Evolutionary conservation across 202 grass and related monocot genomes (phyloP).

Genomic region (Bolboschoenoplectus hybrid): DNA sequence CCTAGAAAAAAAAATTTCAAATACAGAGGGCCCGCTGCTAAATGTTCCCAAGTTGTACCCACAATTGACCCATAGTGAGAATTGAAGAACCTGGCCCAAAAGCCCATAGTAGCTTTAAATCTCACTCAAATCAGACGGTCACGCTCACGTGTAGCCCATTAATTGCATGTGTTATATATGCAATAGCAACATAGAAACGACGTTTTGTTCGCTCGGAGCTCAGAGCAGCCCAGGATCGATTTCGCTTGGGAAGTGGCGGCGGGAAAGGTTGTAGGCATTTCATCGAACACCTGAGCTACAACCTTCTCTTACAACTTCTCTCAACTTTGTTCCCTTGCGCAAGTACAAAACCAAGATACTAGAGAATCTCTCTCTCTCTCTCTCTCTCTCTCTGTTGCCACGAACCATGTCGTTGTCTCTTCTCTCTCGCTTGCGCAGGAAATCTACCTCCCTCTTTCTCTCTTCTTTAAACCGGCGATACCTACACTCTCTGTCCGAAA

Average conservation of each 20-base stretch:
- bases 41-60: background rate
- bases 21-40: too few species aligned
- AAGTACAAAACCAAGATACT: slow-evolving; percentile 34
- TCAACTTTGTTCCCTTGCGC: slow-evolving; percentile 3
- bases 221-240: background rate
- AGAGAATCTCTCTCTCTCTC: background rate
- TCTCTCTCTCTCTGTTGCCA: too few species aligned
- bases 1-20: too few species aligned
- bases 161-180: background rate
- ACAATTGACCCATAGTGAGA: background rate
- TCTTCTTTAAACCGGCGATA: slow-evolving; percentile 38
- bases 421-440: slow-evolving; percentile 43
- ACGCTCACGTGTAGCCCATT: background rate
- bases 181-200: background rate
- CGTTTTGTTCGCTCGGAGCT: background rate
- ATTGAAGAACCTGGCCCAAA: background rate
- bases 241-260: slow-evolving; percentile 2
- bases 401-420: slow-evolving; percentile 43
- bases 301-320: background rate
- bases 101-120: background rate
- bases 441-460: slow-evolving; percentile 39
- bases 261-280: slow-evolving; percentile 12
- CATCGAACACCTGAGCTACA: slow-evolving; percentile 30
- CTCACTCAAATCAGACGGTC: background rate
- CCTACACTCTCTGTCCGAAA: slow-evolving; percentile 46